Base-by-base conservation (phyloP, 139 green algal genomes). In the Diplosphaera chodatii region DNA sequence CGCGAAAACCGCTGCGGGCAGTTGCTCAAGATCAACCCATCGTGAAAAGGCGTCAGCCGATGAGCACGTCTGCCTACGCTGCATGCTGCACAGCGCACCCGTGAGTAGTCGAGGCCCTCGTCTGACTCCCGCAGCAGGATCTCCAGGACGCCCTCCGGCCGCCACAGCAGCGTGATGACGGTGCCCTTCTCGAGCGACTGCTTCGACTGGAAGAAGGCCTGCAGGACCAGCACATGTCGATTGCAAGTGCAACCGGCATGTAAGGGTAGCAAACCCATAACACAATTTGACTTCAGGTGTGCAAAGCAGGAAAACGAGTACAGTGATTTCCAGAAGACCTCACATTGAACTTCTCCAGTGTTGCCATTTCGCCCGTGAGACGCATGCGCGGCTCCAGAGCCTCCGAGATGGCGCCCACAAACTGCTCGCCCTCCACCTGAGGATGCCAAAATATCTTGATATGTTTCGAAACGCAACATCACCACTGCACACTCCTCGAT, bases 351-450 rank as follows among this genome's bases (percentile, higher is more conserved):
- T 77, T 55, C 22, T 87, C 76, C 66, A 94, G 83, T 3, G 77
- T 77, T 3, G 55, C 3, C 59, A 65, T 65, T n/a, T 65, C 59
- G 25, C 59, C 59, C 25, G 27, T 20, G 25, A 65, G 59, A 2
- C 82, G 72, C 81, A 94, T 83, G 33, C 90, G 80, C 0, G 90
- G 89, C 28, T 73, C 75, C 69, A 96, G 75, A 30, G 72, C 74
- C 48, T 91, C 85, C 37, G 89, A 77, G 2, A 96, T 74, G 8
- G 90, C 90, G 62, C 93, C 87, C 5, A 82, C 64, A 67, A 96
- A 95, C 68, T 80, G 71, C 20, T 83, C 64, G 5, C 90, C 89
- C 27, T 90, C 86, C 27, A 95, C 48, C 48, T 59, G 48, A 10
- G 37, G 37, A 13, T 13, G 13, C 10, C 13, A 13, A 8, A 48